Evolutionary conservation across 2,329 filamentous ascomycete genomes (phyloP).

Genomic region (Pseudogymnoascus sp.): DNA sequence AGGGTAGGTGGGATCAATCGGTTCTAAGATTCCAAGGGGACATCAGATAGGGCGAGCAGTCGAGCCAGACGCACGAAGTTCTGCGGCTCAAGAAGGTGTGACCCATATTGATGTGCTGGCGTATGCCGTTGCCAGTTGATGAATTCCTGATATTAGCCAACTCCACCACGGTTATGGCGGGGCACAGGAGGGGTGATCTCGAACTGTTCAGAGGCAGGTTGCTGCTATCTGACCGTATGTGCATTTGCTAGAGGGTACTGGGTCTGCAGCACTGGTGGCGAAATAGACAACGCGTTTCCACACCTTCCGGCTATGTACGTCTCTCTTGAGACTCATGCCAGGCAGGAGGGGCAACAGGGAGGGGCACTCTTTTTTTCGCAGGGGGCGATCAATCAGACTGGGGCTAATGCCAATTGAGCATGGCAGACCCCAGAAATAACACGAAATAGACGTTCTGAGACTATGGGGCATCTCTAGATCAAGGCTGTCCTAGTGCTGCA

Average conservation of each 20-base stretch:
- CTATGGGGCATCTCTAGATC: slow-evolving; percentile 2
- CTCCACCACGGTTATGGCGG: slow-evolving; percentile 46
- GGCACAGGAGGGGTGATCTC: slow-evolving; percentile 28
- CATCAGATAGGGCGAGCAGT: slow-evolving; percentile 33
- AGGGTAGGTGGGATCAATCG: slow-evolving; percentile 25
- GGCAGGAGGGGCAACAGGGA: neutral
- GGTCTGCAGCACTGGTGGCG: slow-evolving; percentile 26
- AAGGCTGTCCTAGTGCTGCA: neutral
- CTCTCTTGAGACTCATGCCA: neutral
- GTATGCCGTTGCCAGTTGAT: slow-evolving; percentile 75
- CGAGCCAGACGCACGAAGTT: slow-evolving; percentile 28
- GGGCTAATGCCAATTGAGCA: slow-evolving; percentile 2
- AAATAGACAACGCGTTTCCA: slow-evolving; percentile 16
- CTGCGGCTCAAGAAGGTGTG: slow-evolving; percentile 59
- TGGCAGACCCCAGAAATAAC: slow-evolving; percentile 5
- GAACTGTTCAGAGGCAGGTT: slow-evolving; percentile 21
- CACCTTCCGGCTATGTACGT: slow-evolving; percentile 3
- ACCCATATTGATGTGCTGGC: slow-evolving; percentile 81
- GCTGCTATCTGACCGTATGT: slow-evolving; percentile 14
- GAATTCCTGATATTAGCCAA: slow-evolving; percentile 52
- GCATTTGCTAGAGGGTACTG: slow-evolving; percentile 24
- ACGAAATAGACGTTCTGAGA: slow-evolving; percentile 5
- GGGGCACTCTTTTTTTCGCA: neutral
- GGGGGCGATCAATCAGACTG: slow-evolving; percentile 3
- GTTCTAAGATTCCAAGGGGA: slow-evolving; percentile 21